Base-by-base conservation (phyloP, 2,329 filamentous ascomycete species). In the Metarhizium rileyi region DNA sequence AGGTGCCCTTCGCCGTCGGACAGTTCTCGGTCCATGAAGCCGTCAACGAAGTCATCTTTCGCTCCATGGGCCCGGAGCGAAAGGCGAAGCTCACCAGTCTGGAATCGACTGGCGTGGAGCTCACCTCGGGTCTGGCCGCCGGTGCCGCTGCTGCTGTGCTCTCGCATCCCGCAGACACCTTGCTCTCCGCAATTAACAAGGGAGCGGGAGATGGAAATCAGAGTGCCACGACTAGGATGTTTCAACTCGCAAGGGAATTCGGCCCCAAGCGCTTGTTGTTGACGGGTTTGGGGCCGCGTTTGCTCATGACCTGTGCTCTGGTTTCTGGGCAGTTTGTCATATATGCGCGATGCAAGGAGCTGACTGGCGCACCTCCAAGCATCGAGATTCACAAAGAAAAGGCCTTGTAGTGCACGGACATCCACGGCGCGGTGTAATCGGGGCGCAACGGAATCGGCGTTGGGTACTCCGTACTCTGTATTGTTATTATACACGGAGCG, bases 11-110 rank as follows among this genome's bases (percentile, higher is more conserved):
- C 74, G 94, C 90, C 58, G 89, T 95, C 71, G 83, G 88, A 67
- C 94, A 95, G 75, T 95, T 95, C 75, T 87, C 90, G 58, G 89
- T 91, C 49, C 93, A 88, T 76, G 90, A 95, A 74, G 91, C 87
- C 62, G 87, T 86, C 59, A 82, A 86, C 62, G 88, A 95, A 70
- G 64, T 77, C 57, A 80, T 90, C 67, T 95, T 82, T 75, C 73
- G 76, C 50, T 52, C 68, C 49, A 75, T 94, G 64, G 86, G 90
- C 63, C 74, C 71, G 14, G 73, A 77, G 58, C 67, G 69, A 51
- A 93, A 91, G 75, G 76, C 77, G 54, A 78, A 73, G 56, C 74
- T 87, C 60, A 84, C 83, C 52, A 76, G 80, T 57, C 75, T 83
- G 57, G 81, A 84, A 64, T 85, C 87, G 66, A 95, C 90, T 44